phyloP scores from a whole-genome alignment of 148 eudicot species.

The Rhododendron simsii region DNA sequence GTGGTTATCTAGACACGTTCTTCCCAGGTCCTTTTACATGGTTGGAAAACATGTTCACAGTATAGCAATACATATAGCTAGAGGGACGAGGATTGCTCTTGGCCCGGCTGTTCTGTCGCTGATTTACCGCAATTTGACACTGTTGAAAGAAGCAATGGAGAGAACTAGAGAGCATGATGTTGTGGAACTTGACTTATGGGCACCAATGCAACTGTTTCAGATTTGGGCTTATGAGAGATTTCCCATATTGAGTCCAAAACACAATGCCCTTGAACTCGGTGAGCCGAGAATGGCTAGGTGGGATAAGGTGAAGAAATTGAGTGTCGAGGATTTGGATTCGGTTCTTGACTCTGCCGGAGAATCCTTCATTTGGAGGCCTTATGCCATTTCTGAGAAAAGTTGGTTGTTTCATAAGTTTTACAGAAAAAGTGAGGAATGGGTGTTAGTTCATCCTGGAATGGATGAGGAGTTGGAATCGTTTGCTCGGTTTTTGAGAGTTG shows the following conservation, averaged over 20 bases:
- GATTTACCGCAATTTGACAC: slow-evolving; percentile 37
- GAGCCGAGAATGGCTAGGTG: slow-evolving; percentile 43
- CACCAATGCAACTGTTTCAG: slow-evolving; percentile 43
- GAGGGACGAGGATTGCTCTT: slow-evolving; percentile 31
- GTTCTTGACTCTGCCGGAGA: not conserved
- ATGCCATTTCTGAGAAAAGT: slow-evolving; percentile 6
- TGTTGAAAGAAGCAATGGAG: slow-evolving; percentile 22
- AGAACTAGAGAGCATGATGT: not conserved
- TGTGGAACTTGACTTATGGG: slow-evolving; percentile 16
- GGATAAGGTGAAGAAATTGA: slow-evolving; percentile 17
- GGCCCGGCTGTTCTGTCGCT: slow-evolving; percentile 38
- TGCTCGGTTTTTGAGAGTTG: slow-evolving; percentile 26
- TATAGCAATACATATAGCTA: slow-evolving; percentile 32
- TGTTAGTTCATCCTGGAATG: slow-evolving; percentile 8
- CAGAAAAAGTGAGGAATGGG: slow-evolving; percentile 13
- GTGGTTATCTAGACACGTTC: slow-evolving; percentile 35
- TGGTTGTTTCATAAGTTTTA: slow-evolving; percentile 20
- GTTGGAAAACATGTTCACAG: slow-evolving; percentile 15
- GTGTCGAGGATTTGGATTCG: not conserved
- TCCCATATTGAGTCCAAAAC: slow-evolving; percentile 29
- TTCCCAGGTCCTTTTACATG: not conserved
- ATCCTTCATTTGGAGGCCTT: slow-evolving; percentile 40
- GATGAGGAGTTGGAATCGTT: slow-evolving; percentile 23
- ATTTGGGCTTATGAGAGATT: slow-evolving; percentile 65
- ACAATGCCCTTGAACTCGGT: slow-evolving; percentile 11